Evolutionary conservation across 805 yeast genomes (phyloP).

Genomic region (Lachancea meyersii): DNA sequence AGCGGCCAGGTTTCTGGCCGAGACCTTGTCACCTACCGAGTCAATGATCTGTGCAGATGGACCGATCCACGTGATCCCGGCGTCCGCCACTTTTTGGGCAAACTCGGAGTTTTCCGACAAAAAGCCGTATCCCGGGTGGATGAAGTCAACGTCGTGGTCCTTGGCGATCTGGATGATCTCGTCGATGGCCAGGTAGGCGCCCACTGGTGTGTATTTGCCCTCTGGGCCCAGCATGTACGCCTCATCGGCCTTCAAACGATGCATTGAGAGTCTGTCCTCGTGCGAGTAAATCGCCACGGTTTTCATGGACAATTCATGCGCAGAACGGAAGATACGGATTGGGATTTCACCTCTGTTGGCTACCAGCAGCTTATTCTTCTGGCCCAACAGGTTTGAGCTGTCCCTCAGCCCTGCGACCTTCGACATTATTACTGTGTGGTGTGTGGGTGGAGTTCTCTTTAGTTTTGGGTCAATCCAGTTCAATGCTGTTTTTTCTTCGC

Average conservation of each 20-base stretch:
- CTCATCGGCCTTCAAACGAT: slow-evolving; percentile 89
- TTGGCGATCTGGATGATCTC: slow-evolving; percentile 85
- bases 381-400: slow-evolving; percentile 34
- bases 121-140: slow-evolving; percentile 92
- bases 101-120: slow-evolving; percentile 87
- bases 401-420: slow-evolving; percentile 30
- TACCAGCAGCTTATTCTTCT: slow-evolving; percentile 55
- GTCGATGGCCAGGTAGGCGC: slow-evolving; percentile 91
- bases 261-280: slow-evolving; percentile 92
- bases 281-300: slow-evolving; percentile 96
- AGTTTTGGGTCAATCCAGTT: background rate
- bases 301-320: slow-evolving; percentile 95
- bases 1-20: slow-evolving; percentile 83
- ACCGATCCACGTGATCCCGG: slow-evolving; percentile 94
- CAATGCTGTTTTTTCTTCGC: background rate
- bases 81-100: slow-evolving; percentile 83
- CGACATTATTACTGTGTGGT: slow-evolving; percentile 1
- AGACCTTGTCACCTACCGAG: slow-evolving; percentile 93
- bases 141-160: slow-evolving; percentile 72
- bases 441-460: background rate
- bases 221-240: slow-evolving; percentile 85
- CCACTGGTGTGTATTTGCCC: slow-evolving; percentile 91
- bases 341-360: slow-evolving; percentile 86
- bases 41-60: slow-evolving; percentile 86
- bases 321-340: slow-evolving; percentile 87